Conservation (phyloP, 129 eudicot genomes). For the Pulicaria dysenterica region DNA sequence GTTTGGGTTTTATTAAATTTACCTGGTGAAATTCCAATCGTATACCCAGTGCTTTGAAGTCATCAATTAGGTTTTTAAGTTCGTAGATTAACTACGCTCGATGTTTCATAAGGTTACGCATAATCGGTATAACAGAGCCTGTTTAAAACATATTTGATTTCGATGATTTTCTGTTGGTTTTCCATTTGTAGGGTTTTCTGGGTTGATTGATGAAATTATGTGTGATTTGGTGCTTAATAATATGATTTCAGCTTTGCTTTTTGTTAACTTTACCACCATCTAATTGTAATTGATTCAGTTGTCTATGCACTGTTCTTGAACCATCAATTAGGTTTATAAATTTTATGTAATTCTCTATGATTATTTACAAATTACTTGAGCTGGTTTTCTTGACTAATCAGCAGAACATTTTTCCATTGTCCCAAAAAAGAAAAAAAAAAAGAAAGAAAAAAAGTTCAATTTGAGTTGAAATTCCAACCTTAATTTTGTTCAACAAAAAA, state of each 20-base stretch:
- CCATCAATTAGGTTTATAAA: no score
- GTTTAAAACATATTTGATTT: no score
- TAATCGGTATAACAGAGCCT: no score
- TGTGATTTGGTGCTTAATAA: not conserved
- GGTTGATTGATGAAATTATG: not conserved
- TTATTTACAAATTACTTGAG: not conserved
- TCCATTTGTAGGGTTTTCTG: no score
- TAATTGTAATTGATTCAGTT: conserved; percentile 4
- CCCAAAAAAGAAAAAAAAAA: not conserved
- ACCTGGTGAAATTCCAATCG: not conserved
- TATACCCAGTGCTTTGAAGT: conserved; percentile 1
- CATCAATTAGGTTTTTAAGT: conserved; percentile 18
- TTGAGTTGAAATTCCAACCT: not conserved
- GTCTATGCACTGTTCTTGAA: not conserved
- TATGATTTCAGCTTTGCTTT: not conserved
- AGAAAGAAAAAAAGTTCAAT: no score
- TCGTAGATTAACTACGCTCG: not conserved
- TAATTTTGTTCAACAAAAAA: not conserved
- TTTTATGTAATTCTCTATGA: no score
- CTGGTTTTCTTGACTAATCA: not conserved
- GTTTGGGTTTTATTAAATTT: not conserved
- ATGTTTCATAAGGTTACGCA: conserved; percentile 7
- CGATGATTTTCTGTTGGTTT: no score
- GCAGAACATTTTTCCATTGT: not conserved
- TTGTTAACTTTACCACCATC: conserved; percentile 6